A percentile compares a stretch with the other conserved stretches of the same genome.
Conservation (phyloP, 352 stramenopile genomes). For the Aphanomyces euteiches region DNA sequence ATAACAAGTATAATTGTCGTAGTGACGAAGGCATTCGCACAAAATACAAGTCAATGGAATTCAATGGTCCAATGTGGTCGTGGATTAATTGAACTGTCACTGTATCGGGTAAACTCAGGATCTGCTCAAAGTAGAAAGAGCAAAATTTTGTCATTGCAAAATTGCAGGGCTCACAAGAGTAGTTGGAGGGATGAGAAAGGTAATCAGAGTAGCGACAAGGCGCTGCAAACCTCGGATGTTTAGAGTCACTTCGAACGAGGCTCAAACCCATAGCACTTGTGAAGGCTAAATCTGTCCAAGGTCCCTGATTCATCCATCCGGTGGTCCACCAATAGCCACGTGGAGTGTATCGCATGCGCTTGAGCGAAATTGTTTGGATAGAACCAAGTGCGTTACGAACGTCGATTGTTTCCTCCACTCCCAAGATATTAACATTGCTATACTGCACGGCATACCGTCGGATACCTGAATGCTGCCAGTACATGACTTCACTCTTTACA, state of each 20-base stretch:
- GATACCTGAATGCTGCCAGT: neutral
- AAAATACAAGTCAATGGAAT: constrained; percentile 21
- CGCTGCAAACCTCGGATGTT: neutral
- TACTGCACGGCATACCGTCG: constrained; percentile 3
- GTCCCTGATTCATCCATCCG: neutral
- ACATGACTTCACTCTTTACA: neutral
- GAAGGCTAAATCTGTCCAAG: constrained; percentile 1
- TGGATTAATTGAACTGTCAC: too few species aligned
- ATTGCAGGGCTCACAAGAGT: constrained; percentile 10
- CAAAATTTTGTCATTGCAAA: too few species aligned
- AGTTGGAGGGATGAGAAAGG: neutral
- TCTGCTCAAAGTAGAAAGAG: too few species aligned
- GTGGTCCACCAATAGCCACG: neutral
- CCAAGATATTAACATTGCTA: constrained; percentile 5
- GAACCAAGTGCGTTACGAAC: constrained; percentile 14
- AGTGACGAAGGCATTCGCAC: neutral
- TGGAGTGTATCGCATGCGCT: neutral
- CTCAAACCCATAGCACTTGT: neutral
- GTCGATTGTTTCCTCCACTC: constrained; percentile 9
- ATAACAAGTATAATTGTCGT: neutral
- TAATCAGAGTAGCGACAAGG: constrained; percentile 4
- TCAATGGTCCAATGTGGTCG: constrained; percentile 21
- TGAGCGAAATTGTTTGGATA: constrained; percentile 9
- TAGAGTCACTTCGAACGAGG: constrained; percentile 2
- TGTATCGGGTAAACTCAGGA: too few species aligned